Conservation (phyloP, 352 stramenopile species). For the Phytophthora syringae region DNA sequence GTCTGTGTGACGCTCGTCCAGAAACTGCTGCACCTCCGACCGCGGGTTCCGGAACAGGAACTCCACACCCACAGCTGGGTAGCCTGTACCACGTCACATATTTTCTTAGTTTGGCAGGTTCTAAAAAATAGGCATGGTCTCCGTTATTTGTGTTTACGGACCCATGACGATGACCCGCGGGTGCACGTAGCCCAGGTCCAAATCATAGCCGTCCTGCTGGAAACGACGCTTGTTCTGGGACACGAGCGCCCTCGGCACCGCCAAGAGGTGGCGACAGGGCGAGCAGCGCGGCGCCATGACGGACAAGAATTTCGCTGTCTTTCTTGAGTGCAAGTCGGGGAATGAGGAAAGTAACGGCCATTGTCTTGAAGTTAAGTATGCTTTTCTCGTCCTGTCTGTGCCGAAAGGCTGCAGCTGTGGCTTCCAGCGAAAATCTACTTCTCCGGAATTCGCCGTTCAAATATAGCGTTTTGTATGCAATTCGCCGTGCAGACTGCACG, state of each 20-base stretch:
- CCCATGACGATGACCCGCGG: conserved; percentile 82
- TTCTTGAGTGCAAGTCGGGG: conserved; percentile 9
- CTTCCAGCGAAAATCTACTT: too few relatives aligned
- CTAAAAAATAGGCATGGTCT: neutral
- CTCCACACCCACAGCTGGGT: conserved; percentile 62
- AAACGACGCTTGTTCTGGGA: conserved; percentile 84
- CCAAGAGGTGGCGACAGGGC: conserved; percentile 46
- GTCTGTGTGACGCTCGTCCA: conserved; percentile 54
- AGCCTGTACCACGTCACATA: conserved; percentile 50
- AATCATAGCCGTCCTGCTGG: conserved; percentile 61
- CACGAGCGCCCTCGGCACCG: conserved; percentile 66
- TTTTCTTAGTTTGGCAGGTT: conserved; percentile 2
- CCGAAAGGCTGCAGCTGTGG: neutral
- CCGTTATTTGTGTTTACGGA: conserved; percentile 35
- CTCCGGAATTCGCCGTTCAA: too few relatives aligned
- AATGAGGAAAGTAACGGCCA: conserved; percentile 26
- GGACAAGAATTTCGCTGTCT: neutral
- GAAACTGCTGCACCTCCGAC: conserved; percentile 57
- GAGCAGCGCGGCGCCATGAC: conserved; percentile 30
- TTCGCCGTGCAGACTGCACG: too few relatives aligned
- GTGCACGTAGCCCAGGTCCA: conserved; percentile 79
- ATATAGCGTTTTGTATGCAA: too few relatives aligned
- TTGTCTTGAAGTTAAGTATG: conserved; percentile 17
- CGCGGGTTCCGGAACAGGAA: conserved; percentile 69
- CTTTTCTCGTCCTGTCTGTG: neutral